These are phyloP conservation scores for Vitis hybrid DNA, from an alignment of 177 flowering plant genomes.

Conservation along the genomic window DNA sequence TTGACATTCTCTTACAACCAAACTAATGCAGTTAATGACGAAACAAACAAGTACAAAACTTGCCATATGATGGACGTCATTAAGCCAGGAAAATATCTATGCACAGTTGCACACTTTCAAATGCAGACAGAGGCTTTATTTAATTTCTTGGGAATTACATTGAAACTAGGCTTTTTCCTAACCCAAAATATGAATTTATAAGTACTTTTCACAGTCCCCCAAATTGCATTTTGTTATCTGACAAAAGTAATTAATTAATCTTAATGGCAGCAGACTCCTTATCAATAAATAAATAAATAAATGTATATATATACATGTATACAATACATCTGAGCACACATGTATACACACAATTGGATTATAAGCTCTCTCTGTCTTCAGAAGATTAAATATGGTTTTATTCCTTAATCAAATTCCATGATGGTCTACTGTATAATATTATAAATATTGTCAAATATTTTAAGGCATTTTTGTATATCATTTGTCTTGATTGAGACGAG, in stretches of 20 bases:
- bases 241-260: not conserved
- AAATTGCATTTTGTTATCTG: not conserved
- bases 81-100: no score
- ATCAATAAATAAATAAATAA: no score
- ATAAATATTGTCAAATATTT: not conserved
- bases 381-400: not conserved
- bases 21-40: no score
- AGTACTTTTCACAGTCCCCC: not conserved
- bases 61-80: no score
- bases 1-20: no score
- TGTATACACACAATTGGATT: not conserved
- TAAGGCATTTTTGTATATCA: not conserved
- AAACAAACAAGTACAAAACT: no score
- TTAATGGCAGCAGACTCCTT: not conserved
- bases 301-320: not conserved
- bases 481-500: constrained; percentile 4
- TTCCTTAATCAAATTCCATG: not conserved
- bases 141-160: no score
- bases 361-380: not conserved
- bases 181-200: no score
- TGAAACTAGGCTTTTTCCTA: no score
- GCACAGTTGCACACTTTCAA: no score
- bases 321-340: not conserved
- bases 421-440: not conserved
- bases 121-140: no score